Evolutionary conservation across 352 stramenopile species (phyloP).

Genomic region (Pythium oligandrum): DNA sequence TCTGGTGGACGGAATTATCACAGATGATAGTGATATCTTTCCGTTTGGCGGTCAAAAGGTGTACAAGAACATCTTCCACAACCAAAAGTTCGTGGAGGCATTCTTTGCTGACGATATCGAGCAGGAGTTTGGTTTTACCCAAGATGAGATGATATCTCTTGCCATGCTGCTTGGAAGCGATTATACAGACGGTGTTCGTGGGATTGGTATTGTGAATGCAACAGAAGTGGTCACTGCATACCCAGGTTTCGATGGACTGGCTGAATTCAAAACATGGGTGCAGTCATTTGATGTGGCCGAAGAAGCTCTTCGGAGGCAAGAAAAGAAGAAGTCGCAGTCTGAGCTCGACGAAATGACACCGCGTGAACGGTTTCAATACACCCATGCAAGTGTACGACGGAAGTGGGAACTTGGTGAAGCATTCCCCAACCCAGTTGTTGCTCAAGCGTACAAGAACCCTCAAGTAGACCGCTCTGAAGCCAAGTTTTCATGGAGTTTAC

Average conservation of each 20-base stretch:
- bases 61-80: conserved; percentile 99
- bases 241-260: conserved; percentile 80
- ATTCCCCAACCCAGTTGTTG: conserved; percentile 91
- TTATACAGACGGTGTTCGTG: conserved; percentile 88
- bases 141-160: conserved; percentile 88
- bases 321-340: conserved; percentile 49
- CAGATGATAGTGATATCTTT: conserved; percentile 95
- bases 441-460: conserved; percentile 93
- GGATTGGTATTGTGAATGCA: conserved; percentile 83
- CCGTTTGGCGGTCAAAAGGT: conserved; percentile 93
- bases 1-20: conserved; percentile 98
- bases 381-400: conserved; percentile 85
- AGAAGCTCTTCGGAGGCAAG: conserved; percentile 42
- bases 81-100: conserved; percentile 98
- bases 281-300: conserved; percentile 53
- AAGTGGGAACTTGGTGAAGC: conserved; percentile 91
- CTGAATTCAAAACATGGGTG: conserved; percentile 80
- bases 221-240: conserved; percentile 77
- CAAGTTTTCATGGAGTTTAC: conserved; percentile 91
- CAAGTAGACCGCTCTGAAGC: conserved; percentile 79
- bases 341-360: conserved; percentile 41
- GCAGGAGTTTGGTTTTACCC: conserved; percentile 89
- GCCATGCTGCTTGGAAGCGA: conserved; percentile 95
- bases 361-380: conserved; percentile 86
- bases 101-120: conserved; percentile 93